Percentiles rank a stretch among this genome's conserved stretches.
Conservation (phyloP, 2,329 filamentous ascomycete species). For the Diaporthe amygdali region DNA sequence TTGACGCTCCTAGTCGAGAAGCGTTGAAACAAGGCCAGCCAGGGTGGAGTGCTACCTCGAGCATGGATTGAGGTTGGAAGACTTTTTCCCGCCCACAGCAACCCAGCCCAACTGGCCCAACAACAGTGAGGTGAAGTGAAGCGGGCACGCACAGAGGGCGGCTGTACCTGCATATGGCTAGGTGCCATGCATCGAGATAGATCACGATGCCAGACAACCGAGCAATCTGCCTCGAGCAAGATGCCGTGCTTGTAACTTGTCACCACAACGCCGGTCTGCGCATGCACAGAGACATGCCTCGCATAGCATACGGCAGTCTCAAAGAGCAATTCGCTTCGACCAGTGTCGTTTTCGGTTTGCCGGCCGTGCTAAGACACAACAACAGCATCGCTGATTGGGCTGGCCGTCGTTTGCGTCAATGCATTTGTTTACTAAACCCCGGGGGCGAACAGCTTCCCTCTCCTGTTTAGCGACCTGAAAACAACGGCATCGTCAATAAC, state of each 20-base stretch:
- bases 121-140: not conserved
- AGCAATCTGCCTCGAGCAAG: not conserved
- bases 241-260: not conserved
- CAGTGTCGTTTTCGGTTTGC: slow-evolving; percentile 8
- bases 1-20: not conserved
- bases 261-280: not conserved
- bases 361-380: not conserved
- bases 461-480: not conserved
- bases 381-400: not conserved
- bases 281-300: not conserved
- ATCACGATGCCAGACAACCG: not conserved
- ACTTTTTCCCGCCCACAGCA: slow-evolving; percentile 7
- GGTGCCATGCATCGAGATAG: not conserved
- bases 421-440: not conserved
- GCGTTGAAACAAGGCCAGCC: slow-evolving; percentile 3
- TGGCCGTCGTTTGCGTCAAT: not conserved
- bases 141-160: slow-evolving; percentile 6
- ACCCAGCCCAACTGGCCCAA: not conserved
- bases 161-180: slow-evolving; percentile 18
- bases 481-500: slow-evolving; percentile 5
- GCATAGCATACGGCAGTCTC: not conserved
- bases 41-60: not conserved
- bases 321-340: not conserved
- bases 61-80: slow-evolving; percentile 17
- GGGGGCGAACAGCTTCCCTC: not conserved